Evolutionary conservation across 768 basidiomycete species (phyloP).

Genomic region (Baorangia bicolor): DNA sequence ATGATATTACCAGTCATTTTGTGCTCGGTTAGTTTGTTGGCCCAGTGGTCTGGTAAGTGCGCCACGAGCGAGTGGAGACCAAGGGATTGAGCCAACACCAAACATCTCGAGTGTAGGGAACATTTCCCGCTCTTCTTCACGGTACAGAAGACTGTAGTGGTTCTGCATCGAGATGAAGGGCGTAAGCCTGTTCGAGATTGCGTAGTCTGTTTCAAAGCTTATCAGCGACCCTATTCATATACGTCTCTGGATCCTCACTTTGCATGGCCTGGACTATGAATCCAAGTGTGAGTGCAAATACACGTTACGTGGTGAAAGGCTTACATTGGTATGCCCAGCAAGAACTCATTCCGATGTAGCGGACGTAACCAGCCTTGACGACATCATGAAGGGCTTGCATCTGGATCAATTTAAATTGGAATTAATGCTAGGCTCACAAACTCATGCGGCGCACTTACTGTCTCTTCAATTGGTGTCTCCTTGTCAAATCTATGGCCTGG

Average conservation of each 20-base stretch:
- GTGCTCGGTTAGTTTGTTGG: constrained; percentile 26
- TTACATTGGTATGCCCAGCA: constrained; percentile 42
- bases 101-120: constrained; percentile 49
- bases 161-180: constrained; percentile 69
- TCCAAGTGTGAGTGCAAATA: background rate
- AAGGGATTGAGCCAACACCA: constrained; percentile 46
- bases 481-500: constrained; percentile 48
- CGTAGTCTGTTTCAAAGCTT: constrained; percentile 31
- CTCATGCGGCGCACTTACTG: constrained; percentile 19
- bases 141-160: constrained; percentile 53
- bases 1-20: constrained; percentile 23
- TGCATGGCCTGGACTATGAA: constrained; percentile 40
- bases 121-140: constrained; percentile 62
- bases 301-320: background rate
- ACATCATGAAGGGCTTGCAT: constrained; percentile 54
- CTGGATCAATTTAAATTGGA: constrained; percentile 2
- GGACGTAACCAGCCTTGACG: constrained; percentile 47
- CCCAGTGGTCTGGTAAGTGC: constrained; percentile 35
- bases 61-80: constrained; percentile 43
- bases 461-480: constrained; percentile 51
- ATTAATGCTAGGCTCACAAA: background rate
- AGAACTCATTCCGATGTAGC: constrained; percentile 46
- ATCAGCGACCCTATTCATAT: background rate
- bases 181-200: constrained; percentile 43
- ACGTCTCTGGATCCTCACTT: constrained; percentile 22